Evolutionary conservation across 2,329 filamentous ascomycete species (phyloP), one percentile per base, ranked within the genome.

Genomic region (Aphanocladium album): DNA sequence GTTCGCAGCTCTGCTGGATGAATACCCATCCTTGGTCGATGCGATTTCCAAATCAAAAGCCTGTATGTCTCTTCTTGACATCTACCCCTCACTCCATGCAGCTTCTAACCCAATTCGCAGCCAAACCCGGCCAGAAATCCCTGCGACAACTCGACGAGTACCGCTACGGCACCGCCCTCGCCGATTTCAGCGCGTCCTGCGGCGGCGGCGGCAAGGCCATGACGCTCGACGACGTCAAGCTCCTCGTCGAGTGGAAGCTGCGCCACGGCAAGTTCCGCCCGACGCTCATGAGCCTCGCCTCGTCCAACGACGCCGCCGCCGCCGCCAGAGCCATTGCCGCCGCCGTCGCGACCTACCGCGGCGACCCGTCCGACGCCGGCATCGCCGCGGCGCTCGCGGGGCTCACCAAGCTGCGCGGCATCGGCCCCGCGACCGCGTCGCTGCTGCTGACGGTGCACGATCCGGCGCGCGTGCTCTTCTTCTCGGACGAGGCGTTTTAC

Each of bases 351-450:
- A 60, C 69, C 30, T 83, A 85, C 66, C 71, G 72, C 60, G 69
- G 75, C 35, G 64, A 19, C 19, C 8, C 60, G 0, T n/a, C 51
- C 11, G 51, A 21, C 21, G 59, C 73, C 2, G 71, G 73, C 17
- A 77, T 82, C 3, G 69, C 74, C 2, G 70, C 74, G 8, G 79
- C 84, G 3, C 69, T 90, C 7, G 77, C 79, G 3, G 73, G 74
- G 1, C 76, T 93, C 12, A 79, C 79, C 1, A 79, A 79, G 60
- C 76, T 95, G n/a, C 87, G 80, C 64, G 90, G 90, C 37, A 84
- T 96, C 63, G 90, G 90, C 0, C 89, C 90, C 1, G 90, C 90
- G 8, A 93, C 90, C 0, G 90, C 89, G 0, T 90, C 89, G 1
- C 81, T 95, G 35, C 74, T 93, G 1, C 79, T 95, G 2, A 83